Percentiles rank a stretch among this genome's conserved stretches.
Evolutionary conservation across 352 stramenopile species (phyloP).

Genomic region (Globisporangium camurandrum): DNA sequence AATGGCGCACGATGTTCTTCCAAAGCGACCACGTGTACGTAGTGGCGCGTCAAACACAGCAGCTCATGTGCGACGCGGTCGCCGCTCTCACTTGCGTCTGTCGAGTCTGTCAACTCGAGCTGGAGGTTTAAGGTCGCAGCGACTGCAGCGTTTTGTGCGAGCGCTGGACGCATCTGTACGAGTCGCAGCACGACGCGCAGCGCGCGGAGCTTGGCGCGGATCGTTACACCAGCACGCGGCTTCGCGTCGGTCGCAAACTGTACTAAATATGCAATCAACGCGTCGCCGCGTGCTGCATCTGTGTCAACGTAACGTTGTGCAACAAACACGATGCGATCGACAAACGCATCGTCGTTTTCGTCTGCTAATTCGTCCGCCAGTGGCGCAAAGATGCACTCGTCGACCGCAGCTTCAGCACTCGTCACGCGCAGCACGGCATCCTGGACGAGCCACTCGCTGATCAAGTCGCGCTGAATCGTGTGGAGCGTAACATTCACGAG

Average conservation of each 20-base stretch:
- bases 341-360: conserved; percentile 23
- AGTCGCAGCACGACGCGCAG: conserved; percentile 29
- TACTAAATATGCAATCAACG: conserved; percentile 29
- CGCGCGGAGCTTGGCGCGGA: conserved; percentile 40
- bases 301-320: conserved; percentile 12
- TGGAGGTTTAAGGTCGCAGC: too few relatives aligned
- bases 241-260: conserved; percentile 33
- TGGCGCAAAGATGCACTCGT: conserved; percentile 22
- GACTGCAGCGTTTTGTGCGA: too few relatives aligned
- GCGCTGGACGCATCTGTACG: conserved; percentile 15
- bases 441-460: conserved; percentile 43
- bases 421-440: conserved; percentile 22
- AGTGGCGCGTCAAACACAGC: conserved; percentile 24
- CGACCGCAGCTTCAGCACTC: not conserved
- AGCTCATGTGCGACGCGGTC: conserved; percentile 23
- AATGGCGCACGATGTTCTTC: conserved; percentile 49
- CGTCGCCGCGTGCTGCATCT: conserved; percentile 12
- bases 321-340: conserved; percentile 27
- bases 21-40: conserved; percentile 33
- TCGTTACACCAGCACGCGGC: conserved; percentile 45
- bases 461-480: conserved; percentile 28
- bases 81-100: too few relatives aligned
- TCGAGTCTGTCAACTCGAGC: too few relatives aligned
- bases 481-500: conserved; percentile 19
- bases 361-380: conserved; percentile 22